These are phyloP conservation scores for Mallotus repandus DNA, from an alignment of 441 rosid species.

Conservation along the genomic window DNA sequence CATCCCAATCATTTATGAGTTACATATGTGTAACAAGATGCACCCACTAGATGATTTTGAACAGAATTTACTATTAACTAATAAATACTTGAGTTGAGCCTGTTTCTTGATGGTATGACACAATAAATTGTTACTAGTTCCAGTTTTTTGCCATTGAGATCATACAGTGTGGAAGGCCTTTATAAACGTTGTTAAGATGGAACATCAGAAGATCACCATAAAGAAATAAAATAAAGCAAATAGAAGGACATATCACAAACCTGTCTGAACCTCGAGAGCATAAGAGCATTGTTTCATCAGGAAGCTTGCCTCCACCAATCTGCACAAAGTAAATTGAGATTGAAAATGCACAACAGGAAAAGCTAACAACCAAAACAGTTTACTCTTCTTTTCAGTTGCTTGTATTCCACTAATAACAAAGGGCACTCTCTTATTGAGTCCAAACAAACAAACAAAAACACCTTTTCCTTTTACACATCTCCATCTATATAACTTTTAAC, in stretches of 20 bases:
- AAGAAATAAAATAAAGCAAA: neutral
- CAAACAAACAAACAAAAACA: too few relatives aligned
- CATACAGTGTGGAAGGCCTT: conserved; percentile 21
- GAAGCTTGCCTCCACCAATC: conserved; percentile 89
- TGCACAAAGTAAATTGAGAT: conserved; percentile 40
- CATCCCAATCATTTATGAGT: neutral
- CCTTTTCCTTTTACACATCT: too few relatives aligned
- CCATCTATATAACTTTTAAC: neutral
- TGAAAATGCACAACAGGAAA: conserved; percentile 17
- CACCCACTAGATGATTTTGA: neutral
- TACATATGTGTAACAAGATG: neutral
- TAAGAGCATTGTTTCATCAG: conserved; percentile 81
- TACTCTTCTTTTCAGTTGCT: conserved; percentile 8
- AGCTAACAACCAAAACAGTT: neutral
- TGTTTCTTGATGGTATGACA: neutral
- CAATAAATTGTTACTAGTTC: neutral
- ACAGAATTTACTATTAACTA: neutral
- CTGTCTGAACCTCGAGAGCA: conserved; percentile 97
- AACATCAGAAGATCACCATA: conserved; percentile 1
- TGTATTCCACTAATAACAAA: neutral
- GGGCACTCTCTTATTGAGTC: too few relatives aligned
- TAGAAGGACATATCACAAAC: conserved; percentile 40
- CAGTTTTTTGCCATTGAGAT: conserved; percentile 7
- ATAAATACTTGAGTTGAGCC: neutral
- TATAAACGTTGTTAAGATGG: neutral